A percentile compares a stretch with the other conserved stretches of the same genome.
These are phyloP conservation scores for Pleurotus citrinopileatus DNA, from an alignment of 768 basidiomycete genomes.

Conservation along the genomic window DNA sequence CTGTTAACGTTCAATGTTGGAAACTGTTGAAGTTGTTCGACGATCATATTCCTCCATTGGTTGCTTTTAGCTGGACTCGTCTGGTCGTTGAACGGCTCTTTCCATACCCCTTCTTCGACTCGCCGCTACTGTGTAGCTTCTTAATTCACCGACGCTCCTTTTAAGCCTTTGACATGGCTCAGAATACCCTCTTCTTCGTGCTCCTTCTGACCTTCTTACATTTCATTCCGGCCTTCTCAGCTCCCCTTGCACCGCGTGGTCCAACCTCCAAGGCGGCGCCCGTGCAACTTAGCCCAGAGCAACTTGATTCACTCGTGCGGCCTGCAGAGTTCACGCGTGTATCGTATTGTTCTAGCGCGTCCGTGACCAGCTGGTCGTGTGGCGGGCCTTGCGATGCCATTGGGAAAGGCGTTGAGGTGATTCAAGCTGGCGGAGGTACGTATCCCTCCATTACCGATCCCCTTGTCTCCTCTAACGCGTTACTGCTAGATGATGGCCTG, in stretches of 20 bases:
- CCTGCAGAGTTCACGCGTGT: constrained; percentile 34
- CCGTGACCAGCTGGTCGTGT: constrained; percentile 31
- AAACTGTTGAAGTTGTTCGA: background rate
- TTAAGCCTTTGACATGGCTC: background rate
- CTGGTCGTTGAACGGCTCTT: constrained; percentile 6
- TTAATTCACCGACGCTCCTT: background rate
- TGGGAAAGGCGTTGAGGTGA: constrained; percentile 20
- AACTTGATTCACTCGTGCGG: constrained; percentile 15
- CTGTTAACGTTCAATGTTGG: background rate
- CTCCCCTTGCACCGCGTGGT: constrained; percentile 2
- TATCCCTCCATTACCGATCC: background rate
- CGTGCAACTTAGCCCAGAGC: background rate
- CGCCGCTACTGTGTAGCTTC: constrained; percentile 4
- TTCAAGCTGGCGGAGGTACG: constrained; percentile 33
- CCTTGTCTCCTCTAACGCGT: background rate
- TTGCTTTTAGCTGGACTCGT: constrained; percentile 1
- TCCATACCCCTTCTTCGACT: background rate
- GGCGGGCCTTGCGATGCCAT: constrained; percentile 30
- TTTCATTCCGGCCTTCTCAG: background rate
- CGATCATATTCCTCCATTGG: background rate
- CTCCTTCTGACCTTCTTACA: background rate
- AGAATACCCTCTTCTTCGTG: background rate
- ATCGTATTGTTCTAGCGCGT: constrained; percentile 32
- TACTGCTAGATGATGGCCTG: constrained; percentile 21
- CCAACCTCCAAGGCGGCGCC: background rate